These are phyloP conservation scores for Backusella morwellensis DNA, from an alignment of 192 early-diverging fungal genomes.

Conservation along the genomic window DNA sequence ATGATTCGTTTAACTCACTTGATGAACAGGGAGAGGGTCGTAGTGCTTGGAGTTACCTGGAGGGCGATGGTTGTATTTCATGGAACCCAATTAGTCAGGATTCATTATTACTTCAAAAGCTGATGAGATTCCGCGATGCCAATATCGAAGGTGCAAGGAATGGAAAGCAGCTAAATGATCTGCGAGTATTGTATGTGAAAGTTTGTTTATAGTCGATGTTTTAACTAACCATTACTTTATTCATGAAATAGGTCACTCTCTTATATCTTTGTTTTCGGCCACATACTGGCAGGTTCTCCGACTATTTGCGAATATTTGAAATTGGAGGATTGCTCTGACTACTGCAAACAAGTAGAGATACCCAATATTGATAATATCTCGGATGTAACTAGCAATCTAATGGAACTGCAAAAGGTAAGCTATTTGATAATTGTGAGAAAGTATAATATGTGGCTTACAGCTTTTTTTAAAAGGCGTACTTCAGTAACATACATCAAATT, in stretches of 20 bases:
- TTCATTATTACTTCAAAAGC: not conserved
- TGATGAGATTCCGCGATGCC: not conserved
- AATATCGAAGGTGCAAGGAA: not conserved
- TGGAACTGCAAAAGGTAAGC: not conserved
- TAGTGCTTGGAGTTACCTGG: not conserved
- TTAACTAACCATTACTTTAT: not conserved
- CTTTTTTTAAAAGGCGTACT: not conserved
- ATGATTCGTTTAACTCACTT: not conserved
- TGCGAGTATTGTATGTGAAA: not conserved
- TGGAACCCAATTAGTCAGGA: not conserved
- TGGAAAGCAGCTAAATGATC: not conserved
- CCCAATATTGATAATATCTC: not conserved
- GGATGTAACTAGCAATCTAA: not conserved
- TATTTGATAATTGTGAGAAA: not conserved
- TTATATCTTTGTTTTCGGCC: not conserved
- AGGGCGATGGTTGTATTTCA: not conserved
- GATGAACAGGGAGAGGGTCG: not conserved
- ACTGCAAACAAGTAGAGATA: not conserved
- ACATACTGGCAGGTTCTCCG: not conserved
- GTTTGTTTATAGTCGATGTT: not conserved
- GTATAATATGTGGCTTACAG: not conserved
- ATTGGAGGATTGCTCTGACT: not conserved
- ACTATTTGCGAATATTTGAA: not conserved
- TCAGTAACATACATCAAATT: not conserved
- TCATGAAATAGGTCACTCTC: not conserved